Evolutionary conservation across 2,329 filamentous ascomycete species (phyloP).

Genomic region (Diaporthe australafricana): DNA sequence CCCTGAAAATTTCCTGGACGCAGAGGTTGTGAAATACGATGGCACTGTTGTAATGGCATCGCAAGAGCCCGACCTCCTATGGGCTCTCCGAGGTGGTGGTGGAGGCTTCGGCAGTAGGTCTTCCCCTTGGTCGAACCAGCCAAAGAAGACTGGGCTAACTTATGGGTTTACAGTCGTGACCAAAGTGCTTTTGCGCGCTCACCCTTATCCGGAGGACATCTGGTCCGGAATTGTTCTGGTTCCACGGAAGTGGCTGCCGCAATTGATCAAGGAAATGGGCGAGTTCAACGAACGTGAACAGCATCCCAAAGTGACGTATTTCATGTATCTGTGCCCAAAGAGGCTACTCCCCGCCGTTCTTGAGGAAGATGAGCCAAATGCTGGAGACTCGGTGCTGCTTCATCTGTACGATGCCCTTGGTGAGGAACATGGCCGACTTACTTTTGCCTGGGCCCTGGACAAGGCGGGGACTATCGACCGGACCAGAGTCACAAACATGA

Average conservation of each 20-base stretch:
- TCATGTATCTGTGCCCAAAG: not conserved
- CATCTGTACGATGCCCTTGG: not conserved
- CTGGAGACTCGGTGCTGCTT: not conserved
- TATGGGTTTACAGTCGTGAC: not conserved
- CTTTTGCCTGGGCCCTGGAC: not conserved
- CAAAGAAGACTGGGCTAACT: not conserved
- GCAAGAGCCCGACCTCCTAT: not conserved
- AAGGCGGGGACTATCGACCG: not conserved
- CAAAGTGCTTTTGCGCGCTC: not conserved
- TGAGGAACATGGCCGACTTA: not conserved
- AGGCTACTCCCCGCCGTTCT: not conserved
- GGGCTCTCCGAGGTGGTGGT: not conserved
- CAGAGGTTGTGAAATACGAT: not conserved
- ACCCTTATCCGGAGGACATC: not conserved
- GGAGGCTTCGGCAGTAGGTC: not conserved
- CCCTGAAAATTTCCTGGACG: not conserved
- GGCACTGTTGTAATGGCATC: not conserved
- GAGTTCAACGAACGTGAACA: not conserved
- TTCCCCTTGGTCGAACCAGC: not conserved
- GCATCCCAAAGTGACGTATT: not conserved
- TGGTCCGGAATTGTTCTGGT: not conserved
- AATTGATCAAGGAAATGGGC: not conserved
- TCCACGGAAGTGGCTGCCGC: not conserved
- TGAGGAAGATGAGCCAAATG: not conserved
- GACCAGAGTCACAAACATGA: not conserved